Conservation (phyloP, 352 stramenopile species). For the Phytophthora cactorum region DNA sequence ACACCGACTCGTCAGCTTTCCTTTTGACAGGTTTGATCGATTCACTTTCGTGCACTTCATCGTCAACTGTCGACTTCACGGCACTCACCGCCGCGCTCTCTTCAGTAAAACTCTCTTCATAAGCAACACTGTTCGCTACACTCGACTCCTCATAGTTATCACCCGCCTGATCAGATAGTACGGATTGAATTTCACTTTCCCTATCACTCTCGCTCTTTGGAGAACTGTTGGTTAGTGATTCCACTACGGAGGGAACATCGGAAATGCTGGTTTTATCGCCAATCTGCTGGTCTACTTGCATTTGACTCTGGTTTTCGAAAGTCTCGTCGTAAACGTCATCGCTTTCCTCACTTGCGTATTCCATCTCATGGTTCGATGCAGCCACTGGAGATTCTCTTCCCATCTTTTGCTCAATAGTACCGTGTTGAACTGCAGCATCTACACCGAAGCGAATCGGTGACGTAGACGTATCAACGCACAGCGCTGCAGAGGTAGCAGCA, state of each 20-base stretch:
- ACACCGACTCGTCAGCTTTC: conserved; percentile 19
- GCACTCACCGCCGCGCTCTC: conserved; percentile 10
- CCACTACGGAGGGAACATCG: background rate
- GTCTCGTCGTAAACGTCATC: conserved; percentile 46
- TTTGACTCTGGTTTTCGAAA: conserved; percentile 47
- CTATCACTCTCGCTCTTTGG: conserved; percentile 1
- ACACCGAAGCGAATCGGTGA: conserved; percentile 28
- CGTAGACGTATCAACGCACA: conserved; percentile 44
- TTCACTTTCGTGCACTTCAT: conserved; percentile 7
- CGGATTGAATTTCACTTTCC: conserved; percentile 25
- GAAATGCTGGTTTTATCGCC: background rate
- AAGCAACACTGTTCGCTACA: conserved; percentile 11
- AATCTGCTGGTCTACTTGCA: background rate
- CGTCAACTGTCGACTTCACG: conserved; percentile 16
- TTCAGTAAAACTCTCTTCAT: conserved; percentile 19
- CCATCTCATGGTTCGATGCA: conserved; percentile 2
- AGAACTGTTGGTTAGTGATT: conserved; percentile 2
- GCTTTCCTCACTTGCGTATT: conserved; percentile 26
- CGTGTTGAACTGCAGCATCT: conserved; percentile 47
- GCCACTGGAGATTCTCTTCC: background rate
- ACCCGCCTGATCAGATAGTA: conserved; percentile 3
- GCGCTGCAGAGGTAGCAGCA: conserved; percentile 46
- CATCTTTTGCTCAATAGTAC: conserved; percentile 2
- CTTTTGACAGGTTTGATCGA: conserved; percentile 1
- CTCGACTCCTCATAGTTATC: conserved; percentile 1